Conservation (phyloP, 2,329 filamentous ascomycete genomes). For the Capronia epimyces region DNA sequence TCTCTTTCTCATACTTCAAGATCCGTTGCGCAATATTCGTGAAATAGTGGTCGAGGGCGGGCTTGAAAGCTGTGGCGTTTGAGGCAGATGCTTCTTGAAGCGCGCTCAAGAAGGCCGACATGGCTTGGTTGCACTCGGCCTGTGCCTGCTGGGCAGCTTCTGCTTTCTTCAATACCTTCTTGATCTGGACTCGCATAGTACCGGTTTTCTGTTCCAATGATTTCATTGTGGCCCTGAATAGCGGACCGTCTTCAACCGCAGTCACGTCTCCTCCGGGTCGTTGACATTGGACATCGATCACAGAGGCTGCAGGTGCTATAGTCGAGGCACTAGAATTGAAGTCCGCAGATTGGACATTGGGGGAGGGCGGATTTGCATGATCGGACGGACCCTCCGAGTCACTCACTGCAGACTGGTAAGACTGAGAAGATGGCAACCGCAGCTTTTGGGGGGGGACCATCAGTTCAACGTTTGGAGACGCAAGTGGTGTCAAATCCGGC, state of each 20-base stretch:
- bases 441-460: constrained; percentile 64
- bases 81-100: constrained; percentile 81
- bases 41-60: constrained; percentile 95
- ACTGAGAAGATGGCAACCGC: constrained; percentile 79
- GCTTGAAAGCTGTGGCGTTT: constrained; percentile 94
- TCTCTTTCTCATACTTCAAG: constrained; percentile 75
- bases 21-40: constrained; percentile 94
- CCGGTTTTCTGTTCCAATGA: constrained; percentile 93
- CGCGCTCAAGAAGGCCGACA: constrained; percentile 75
- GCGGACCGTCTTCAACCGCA: constrained; percentile 81
- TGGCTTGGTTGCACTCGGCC: constrained; percentile 76
- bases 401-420: constrained; percentile 75
- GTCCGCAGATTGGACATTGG: constrained; percentile 26
- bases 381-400: constrained; percentile 54
- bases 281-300: constrained; percentile 81
- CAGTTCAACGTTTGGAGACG: constrained; percentile 67
- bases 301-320: constrained; percentile 46
- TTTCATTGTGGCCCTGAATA: constrained; percentile 96
- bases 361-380: constrained; percentile 31
- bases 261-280: constrained; percentile 80
- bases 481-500: constrained; percentile 53
- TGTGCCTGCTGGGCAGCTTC: constrained; percentile 80
- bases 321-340: constrained; percentile 32
- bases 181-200: constrained; percentile 89
- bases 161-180: constrained; percentile 90